Conservation (phyloP, 2,329 filamentous ascomycete species). For the Blumeriella jaapii region DNA sequence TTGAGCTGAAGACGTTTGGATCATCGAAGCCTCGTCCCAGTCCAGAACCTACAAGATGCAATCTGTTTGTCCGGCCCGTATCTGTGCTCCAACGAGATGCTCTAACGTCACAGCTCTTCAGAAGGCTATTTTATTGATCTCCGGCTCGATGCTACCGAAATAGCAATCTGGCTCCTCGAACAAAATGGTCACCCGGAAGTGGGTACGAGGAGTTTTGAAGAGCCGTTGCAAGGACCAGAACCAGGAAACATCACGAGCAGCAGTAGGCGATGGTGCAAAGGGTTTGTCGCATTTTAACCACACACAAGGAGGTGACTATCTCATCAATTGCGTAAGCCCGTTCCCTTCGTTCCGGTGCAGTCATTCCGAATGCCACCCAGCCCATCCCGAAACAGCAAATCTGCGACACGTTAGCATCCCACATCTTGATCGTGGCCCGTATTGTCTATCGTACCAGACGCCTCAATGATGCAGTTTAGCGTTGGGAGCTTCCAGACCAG, state of each 20-base stretch:
- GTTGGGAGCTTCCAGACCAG: constrained; percentile 54
- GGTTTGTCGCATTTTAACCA: constrained; percentile 25
- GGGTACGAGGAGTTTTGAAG: constrained; percentile 27
- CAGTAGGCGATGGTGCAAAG: constrained; percentile 18
- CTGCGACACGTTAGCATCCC: constrained; percentile 18
- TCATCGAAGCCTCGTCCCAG: not conserved
- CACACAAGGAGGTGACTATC: constrained; percentile 25
- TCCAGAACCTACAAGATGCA: not conserved
- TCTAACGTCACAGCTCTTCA: constrained; percentile 54
- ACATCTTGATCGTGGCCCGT: not conserved
- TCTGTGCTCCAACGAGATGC: constrained; percentile 52
- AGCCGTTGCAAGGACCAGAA: constrained; percentile 15
- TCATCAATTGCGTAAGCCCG: constrained; percentile 23
- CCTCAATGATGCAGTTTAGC: constrained; percentile 26
- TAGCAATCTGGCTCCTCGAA: constrained; percentile 27
- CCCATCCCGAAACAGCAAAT: constrained; percentile 20
- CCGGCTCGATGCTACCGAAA: constrained; percentile 26
- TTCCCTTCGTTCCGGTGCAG: constrained; percentile 16
- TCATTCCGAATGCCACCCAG: constrained; percentile 17
- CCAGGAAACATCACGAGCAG: constrained; percentile 11
- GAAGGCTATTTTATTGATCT: constrained; percentile 35
- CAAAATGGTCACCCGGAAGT: constrained; percentile 24
- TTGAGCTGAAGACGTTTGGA: not conserved
- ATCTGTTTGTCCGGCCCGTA: constrained; percentile 48
- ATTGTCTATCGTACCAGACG: constrained; percentile 25